Evolutionary conservation across 768 basidiomycete genomes (phyloP).

Genomic region (Amanita pallidorosea): DNA sequence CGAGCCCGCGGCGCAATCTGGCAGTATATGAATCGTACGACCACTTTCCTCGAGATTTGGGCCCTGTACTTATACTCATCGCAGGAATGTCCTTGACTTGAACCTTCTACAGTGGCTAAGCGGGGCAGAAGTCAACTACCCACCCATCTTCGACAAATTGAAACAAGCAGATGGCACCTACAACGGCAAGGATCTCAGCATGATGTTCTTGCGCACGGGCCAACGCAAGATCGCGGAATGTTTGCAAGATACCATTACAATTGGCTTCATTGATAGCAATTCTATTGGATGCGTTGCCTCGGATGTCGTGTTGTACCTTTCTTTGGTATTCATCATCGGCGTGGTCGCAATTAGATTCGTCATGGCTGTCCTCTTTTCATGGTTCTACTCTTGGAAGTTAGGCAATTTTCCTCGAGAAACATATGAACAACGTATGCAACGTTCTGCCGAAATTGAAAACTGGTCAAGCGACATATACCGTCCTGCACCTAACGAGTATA

Average conservation of each 20-base stretch:
- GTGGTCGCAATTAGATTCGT: slow-evolving; percentile 91
- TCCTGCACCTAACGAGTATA: slow-evolving; percentile 81
- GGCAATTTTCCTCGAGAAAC: slow-evolving; percentile 92
- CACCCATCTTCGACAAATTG: slow-evolving; percentile 72
- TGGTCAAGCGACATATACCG: slow-evolving; percentile 96
- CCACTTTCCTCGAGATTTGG: not conserved
- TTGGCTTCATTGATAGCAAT: slow-evolving; percentile 92
- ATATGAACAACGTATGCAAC: slow-evolving; percentile 83
- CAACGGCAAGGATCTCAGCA: slow-evolving; percentile 81
- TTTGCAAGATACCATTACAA: slow-evolving; percentile 73
- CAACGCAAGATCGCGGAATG: slow-evolving; percentile 66
- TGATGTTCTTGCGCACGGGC: slow-evolving; percentile 65
- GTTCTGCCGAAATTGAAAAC: slow-evolving; percentile 85
- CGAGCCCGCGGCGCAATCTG: slow-evolving; percentile 58
- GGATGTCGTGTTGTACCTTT: slow-evolving; percentile 86
- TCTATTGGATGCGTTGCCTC: slow-evolving; percentile 96
- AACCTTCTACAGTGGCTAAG: slow-evolving; percentile 79
- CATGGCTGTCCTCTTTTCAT: slow-evolving; percentile 95
- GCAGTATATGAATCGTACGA: slow-evolving; percentile 93
- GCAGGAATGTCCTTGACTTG: slow-evolving; percentile 82
- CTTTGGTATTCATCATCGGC: slow-evolving; percentile 94
- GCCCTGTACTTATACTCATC: not conserved
- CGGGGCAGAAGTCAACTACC: slow-evolving; percentile 71
- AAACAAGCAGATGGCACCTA: slow-evolving; percentile 59
- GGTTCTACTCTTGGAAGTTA: slow-evolving; percentile 96